A percentile compares a stretch with the other conserved stretches of the same genome.
Conservation (phyloP, 768 basidiomycete genomes). For the Pisolithus sp. region DNA sequence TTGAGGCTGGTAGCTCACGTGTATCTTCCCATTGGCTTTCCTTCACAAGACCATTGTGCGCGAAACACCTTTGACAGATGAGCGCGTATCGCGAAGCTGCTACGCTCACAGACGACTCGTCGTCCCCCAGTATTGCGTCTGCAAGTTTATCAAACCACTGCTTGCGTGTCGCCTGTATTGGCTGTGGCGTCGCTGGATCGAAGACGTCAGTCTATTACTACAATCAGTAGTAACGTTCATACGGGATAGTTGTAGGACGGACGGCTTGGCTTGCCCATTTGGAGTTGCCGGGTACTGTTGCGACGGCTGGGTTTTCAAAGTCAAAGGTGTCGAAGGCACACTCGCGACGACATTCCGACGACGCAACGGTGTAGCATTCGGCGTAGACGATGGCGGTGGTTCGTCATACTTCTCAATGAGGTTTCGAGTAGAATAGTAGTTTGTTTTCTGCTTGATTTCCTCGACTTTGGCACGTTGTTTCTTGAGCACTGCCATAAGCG, state of each 20-base stretch:
- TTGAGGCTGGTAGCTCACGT: conserved; percentile 46
- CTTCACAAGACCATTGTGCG: conserved; percentile 84
- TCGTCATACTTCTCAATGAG: conserved; percentile 90
- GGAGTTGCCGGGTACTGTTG: conserved; percentile 17
- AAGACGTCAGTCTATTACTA: conserved; percentile 7
- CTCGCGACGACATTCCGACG: conserved; percentile 31
- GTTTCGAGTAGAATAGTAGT: conserved; percentile 88
- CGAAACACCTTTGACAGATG: conserved; percentile 82
- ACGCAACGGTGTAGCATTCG: conserved; percentile 35
- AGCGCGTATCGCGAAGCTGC: conserved; percentile 63
- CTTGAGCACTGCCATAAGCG: conserved; percentile 64
- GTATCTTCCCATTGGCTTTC: conserved; percentile 76
- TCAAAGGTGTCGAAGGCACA: conserved; percentile 28
- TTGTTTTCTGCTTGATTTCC: conserved; percentile 96
- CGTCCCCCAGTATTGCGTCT: conserved; percentile 80
- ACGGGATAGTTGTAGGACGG: conserved; percentile 37
- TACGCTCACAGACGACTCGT: conserved; percentile 40
- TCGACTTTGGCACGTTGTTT: conserved; percentile 82
- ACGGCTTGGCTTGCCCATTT: conserved; percentile 14
- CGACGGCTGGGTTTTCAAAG: conserved; percentile 18
- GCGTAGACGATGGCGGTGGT: conserved; percentile 23
- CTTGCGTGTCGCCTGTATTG: conserved; percentile 50
- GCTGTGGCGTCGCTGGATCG: conserved; percentile 31
- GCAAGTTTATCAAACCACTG: conserved; percentile 87
- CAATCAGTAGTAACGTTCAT: conserved; percentile 11